phyloP scores from a whole-genome alignment of 2,329 filamentous ascomycete species.

The Colletotrichum liriopes region DNA sequence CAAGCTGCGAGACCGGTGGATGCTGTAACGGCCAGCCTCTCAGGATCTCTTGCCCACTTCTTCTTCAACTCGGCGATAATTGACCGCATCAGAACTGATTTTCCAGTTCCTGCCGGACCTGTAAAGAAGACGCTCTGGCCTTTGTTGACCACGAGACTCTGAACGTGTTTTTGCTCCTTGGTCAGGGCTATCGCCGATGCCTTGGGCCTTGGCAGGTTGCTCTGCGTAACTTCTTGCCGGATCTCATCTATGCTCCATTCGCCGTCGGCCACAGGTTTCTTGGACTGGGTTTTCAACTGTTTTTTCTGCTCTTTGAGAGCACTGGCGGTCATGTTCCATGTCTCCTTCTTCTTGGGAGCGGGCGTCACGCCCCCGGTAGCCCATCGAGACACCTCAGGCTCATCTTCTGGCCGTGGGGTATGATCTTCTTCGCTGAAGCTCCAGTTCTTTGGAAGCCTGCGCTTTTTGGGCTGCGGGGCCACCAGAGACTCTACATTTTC shows the following conservation, averaged over 20 bases:
- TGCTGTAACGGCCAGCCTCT: conserved; percentile 92
- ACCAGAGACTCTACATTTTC: conserved; percentile 50
- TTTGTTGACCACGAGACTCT: conserved; percentile 85
- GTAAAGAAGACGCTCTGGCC: conserved; percentile 97
- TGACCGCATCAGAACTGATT: conserved; percentile 94
- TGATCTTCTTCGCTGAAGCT: conserved; percentile 47
- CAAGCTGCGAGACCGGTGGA: conserved; percentile 97
- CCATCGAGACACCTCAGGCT: conserved; percentile 33
- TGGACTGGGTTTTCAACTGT: conserved; percentile 76
- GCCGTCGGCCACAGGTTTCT: conserved; percentile 61
- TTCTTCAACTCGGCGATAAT: conserved; percentile 87
- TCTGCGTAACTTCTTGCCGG: conserved; percentile 56
- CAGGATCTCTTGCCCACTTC: conserved; percentile 83
- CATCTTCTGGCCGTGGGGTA: conserved; percentile 49
- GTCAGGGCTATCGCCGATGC: conserved; percentile 79
- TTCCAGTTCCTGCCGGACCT: conserved; percentile 95
- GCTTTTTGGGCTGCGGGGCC: conserved; percentile 68
- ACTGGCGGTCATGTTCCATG: conserved; percentile 83
- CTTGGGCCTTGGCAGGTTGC: conserved; percentile 55
- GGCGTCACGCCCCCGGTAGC: conserved; percentile 47
- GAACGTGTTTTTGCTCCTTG: conserved; percentile 87
- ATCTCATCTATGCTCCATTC: conserved; percentile 62
- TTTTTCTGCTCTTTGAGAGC: conserved; percentile 85
- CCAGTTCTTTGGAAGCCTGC: conserved; percentile 73
- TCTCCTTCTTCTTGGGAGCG: conserved; percentile 53